Conservation (phyloP, 345 rosid species). For the Reutealis trisperma region DNA sequence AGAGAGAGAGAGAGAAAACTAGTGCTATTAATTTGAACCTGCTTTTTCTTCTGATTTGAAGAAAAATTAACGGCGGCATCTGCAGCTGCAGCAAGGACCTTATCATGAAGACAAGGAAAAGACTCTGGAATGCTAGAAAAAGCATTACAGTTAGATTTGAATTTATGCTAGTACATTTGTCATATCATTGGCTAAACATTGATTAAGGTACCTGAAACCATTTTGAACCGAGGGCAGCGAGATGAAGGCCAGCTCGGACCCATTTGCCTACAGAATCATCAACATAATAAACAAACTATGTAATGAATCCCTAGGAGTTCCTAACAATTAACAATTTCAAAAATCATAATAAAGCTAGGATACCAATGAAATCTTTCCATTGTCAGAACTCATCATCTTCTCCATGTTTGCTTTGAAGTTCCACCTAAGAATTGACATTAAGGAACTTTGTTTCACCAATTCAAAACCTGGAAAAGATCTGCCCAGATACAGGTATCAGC, state of each 20-base stretch:
- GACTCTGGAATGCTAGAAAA: constrained; percentile 22
- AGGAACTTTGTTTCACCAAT: constrained; percentile 64
- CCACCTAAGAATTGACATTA: constrained; percentile 77
- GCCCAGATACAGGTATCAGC: constrained; percentile 23
- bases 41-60: constrained; percentile 29
- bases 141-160: constrained; percentile 8
- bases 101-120: constrained; percentile 31
- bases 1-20: too few species aligned
- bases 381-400: constrained; percentile 57
- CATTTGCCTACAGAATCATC: constrained; percentile 54
- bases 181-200: constrained; percentile 8
- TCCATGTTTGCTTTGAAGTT: constrained; percentile 69
- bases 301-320: not conserved
- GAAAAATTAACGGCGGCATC: constrained; percentile 32
- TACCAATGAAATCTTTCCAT: constrained; percentile 70
- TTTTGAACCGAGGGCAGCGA: constrained; percentile 56
- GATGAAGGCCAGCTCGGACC: constrained; percentile 70
- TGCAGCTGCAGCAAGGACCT: constrained; percentile 35
- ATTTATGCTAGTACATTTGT: not conserved
- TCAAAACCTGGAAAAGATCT: constrained; percentile 81
- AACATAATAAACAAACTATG: constrained; percentile 4
- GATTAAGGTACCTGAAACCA: constrained; percentile 51
- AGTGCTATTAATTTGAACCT: constrained; percentile 21
- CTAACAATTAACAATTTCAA: not conserved
- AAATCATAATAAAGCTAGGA: constrained; percentile 16